Evolutionary conservation across 176 grass and related monocot species (phyloP).

Genomic region (Oryza punctata): DNA sequence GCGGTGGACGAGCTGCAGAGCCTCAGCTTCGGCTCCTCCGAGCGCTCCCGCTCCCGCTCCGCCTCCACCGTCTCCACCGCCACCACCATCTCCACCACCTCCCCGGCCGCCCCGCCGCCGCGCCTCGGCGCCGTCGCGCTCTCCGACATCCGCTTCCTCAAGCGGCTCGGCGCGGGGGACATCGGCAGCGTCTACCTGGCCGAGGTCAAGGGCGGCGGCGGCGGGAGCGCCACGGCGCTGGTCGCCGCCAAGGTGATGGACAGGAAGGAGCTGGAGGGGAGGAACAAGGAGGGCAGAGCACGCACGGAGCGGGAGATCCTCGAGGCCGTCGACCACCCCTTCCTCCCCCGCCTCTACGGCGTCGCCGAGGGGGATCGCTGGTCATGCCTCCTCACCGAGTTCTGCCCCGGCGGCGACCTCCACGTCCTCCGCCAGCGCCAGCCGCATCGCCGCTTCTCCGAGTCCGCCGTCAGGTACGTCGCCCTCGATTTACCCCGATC

Average conservation of each 20-base stretch:
- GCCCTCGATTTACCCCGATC: neutral
- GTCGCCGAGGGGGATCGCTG: slow-evolving; percentile 78
- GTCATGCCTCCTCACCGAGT: slow-evolving; percentile 98
- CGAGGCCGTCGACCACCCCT: slow-evolving; percentile 88
- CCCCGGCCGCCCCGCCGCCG: neutral
- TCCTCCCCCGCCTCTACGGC: slow-evolving; percentile 79
- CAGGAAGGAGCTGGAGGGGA: slow-evolving; percentile 72
- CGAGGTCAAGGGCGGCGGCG: slow-evolving; percentile 44
- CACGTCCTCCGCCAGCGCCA: slow-evolving; percentile 96
- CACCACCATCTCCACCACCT: neutral
- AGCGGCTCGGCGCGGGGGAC: slow-evolving; percentile 80
- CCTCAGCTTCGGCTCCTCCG: slow-evolving; percentile 93
- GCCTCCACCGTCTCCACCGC: slow-evolving; percentile 55
- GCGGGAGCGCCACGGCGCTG: neutral
- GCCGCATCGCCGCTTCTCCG: slow-evolving; percentile 68
- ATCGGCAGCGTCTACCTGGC: slow-evolving; percentile 97
- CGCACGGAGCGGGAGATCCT: slow-evolving; percentile 95
- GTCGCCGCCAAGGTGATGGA: slow-evolving; percentile 98
- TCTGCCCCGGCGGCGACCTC: slow-evolving; percentile 98
- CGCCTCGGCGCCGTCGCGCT: slow-evolving; percentile 55
- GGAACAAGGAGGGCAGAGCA: slow-evolving; percentile 84
- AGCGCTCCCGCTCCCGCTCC: slow-evolving; percentile 78
- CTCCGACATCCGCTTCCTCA: slow-evolving; percentile 83
- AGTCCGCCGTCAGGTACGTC: slow-evolving; percentile 81
- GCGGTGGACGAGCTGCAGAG: slow-evolving; percentile 86